Evolutionary conservation across 306 rosid species (phyloP).

Genomic region (Begonia masoniana): DNA sequence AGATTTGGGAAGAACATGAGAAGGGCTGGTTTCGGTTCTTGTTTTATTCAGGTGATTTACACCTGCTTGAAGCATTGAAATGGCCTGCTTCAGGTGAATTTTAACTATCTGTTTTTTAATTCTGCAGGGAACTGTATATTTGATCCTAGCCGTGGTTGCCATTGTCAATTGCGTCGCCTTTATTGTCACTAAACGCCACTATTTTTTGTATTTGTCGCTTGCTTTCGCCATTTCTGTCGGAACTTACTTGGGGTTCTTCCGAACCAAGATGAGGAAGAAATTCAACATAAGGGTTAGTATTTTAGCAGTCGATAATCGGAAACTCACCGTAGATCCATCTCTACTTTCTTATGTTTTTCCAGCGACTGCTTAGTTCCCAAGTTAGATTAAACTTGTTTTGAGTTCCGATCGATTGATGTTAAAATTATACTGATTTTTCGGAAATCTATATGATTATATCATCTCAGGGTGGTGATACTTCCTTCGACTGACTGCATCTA

Average conservation of each 20-base stretch:
- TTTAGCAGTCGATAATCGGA: constrained; percentile 2
- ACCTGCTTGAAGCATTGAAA: neutral
- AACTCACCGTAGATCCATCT: constrained; percentile 3
- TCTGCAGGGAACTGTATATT: constrained; percentile 58
- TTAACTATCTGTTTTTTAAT: constrained; percentile 6
- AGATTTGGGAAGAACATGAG: constrained; percentile 94
- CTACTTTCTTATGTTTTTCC: neutral
- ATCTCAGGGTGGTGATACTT: constrained; percentile 40
- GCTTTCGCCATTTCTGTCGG: constrained; percentile 46
- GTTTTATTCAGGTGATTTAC: constrained; percentile 51
- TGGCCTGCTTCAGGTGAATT: constrained; percentile 2
- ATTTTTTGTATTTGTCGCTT: constrained; percentile 60
- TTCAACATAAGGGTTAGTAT: constrained; percentile 77
- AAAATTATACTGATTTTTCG: too few species aligned
- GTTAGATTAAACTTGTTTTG: too few species aligned
- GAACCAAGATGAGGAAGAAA: constrained; percentile 72
- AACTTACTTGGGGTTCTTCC: constrained; percentile 69
- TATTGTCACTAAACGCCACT: constrained; percentile 38
- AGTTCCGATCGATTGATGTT: too few species aligned
- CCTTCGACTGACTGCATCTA: constrained; percentile 40
- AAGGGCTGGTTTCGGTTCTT: constrained; percentile 79
- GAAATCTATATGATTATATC: too few species aligned
- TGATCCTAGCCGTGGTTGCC: constrained; percentile 34
- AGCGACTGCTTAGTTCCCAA: neutral
- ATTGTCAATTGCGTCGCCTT: constrained; percentile 53